Base-by-base conservation (phyloP, 371 early-diverging fungal genomes). In the Mortierella sp. region DNA sequence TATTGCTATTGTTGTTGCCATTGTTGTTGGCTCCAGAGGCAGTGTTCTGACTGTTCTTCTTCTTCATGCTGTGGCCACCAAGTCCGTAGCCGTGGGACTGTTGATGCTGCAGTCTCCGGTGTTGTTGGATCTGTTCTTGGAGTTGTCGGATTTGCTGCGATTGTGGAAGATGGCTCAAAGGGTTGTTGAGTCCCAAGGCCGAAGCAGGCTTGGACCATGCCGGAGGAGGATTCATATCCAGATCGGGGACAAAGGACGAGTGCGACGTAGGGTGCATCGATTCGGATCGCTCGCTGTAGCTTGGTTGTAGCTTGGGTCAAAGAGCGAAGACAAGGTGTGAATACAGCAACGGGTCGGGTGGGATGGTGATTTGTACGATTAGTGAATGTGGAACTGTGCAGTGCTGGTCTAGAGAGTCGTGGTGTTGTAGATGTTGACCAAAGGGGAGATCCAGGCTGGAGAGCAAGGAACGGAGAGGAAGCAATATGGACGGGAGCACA, bases 91-190 rank as follows among this genome's bases (percentile, higher is more conserved):
- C 52, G 22, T 64, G 57, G 14, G 76, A 63, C 25, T 63, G 59
- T 51, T 63, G 76, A 14, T 68, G 76, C 31, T 74, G 76, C 14
- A 74, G 49, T 27, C 67, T 60, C 12, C 64, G 68, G 34, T 74
- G 76, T 10, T 68, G 76, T 24, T 74, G 68, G 49, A 74, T 74
- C 61, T 74, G 76, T 39, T 74, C 64, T 44, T 74, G 76, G n/a
- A 74, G 54, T 17, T 67, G 68, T 12, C 67, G 63, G 41, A 74
- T 61, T 24, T 67, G 68, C 54, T 74, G 68, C 3, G 68, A 55
- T 27, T 74, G 76, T 24, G 76, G 64, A 2, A 74, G 60, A 31
- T 74, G 76, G 27, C 56, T 51, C 49, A 74, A 46, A 2, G 67
- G 60, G 57, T 68, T 67, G 25, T 59, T 40, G 19, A 74, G 56